These are phyloP conservation scores for Komagataella kurtzmanii DNA, from an alignment of 805 yeast genomes.

Conservation along the genomic window DNA sequence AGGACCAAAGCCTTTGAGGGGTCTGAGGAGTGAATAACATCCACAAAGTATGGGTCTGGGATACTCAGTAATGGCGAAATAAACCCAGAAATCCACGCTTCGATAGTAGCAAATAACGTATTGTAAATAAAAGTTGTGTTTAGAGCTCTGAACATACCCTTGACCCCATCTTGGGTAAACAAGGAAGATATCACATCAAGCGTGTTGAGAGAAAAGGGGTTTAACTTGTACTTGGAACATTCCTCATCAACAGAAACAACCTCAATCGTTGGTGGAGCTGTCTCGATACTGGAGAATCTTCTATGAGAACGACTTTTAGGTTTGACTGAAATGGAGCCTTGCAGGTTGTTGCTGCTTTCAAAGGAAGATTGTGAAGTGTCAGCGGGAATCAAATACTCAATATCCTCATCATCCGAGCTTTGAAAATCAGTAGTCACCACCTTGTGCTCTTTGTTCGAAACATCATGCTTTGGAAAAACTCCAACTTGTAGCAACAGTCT, in stretches of 20 bases:
- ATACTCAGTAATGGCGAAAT: constrained; percentile 67
- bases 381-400: not conserved
- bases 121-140: constrained; percentile 71
- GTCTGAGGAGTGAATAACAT: constrained; percentile 66
- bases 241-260: not conserved
- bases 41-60: constrained; percentile 84
- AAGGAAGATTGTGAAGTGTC: not conserved
- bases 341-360: not conserved
- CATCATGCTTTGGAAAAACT: constrained; percentile 21
- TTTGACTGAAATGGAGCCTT: not conserved
- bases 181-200: constrained; percentile 51
- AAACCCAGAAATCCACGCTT: constrained; percentile 88
- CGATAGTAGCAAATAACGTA: constrained; percentile 62
- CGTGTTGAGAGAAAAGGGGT: constrained; percentile 49
- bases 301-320: constrained; percentile 4
- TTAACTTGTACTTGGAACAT: constrained; percentile 14
- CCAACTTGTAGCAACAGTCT: constrained; percentile 75
- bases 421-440: constrained; percentile 5
- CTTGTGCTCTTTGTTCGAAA: not conserved
- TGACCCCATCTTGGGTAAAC: constrained; percentile 56
- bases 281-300: constrained; percentile 23
- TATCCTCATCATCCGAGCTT: constrained; percentile 12
- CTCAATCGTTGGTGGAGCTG: constrained; percentile 8
- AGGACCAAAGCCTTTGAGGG: constrained; percentile 56
- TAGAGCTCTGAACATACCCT: constrained; percentile 60